These are phyloP conservation scores for Rhipidocladum racemiflorum DNA, from an alignment of 176 grass and related monocot genomes.

Conservation along the genomic window DNA sequence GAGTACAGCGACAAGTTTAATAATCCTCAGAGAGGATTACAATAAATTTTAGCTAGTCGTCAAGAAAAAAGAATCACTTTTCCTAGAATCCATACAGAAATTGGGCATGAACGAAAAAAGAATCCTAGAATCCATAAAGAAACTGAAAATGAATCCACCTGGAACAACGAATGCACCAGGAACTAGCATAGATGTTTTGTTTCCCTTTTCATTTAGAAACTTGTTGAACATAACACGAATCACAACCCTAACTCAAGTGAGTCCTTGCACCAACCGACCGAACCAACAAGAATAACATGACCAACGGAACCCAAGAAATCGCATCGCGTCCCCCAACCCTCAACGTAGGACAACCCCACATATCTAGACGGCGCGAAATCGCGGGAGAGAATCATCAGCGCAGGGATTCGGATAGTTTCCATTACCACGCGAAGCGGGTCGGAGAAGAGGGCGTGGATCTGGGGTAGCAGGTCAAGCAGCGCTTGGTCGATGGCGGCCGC, in stretches of 20 bases:
- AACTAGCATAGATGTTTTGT: not conserved
- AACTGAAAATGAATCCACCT: not conserved
- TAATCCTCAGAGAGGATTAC: not conserved
- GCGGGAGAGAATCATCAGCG: not conserved
- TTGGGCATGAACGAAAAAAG: not conserved
- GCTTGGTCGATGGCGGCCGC: slow-evolving; percentile 43
- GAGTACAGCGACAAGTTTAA: not conserved
- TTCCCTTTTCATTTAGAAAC: not conserved
- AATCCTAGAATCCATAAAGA: not conserved
- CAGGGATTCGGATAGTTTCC: not conserved
- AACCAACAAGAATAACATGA: not conserved
- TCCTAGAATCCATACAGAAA: not conserved
- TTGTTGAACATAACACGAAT: not conserved
- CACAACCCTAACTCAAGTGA: not conserved
- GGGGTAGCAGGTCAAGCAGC: slow-evolving; percentile 64
- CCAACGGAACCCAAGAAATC: not conserved
- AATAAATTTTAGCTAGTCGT: not conserved
- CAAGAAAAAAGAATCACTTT: not conserved
- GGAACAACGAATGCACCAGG: not conserved
- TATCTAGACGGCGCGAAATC: not conserved
- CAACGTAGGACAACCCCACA: not conserved
- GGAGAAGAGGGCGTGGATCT: slow-evolving; percentile 81
- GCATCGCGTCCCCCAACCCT: not conserved
- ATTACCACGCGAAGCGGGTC: slow-evolving; percentile 90
- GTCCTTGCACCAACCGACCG: not conserved